phyloP scores from a whole-genome alignment of 2,329 filamentous ascomycete species.

The Penicillium concentricum region DNA sequence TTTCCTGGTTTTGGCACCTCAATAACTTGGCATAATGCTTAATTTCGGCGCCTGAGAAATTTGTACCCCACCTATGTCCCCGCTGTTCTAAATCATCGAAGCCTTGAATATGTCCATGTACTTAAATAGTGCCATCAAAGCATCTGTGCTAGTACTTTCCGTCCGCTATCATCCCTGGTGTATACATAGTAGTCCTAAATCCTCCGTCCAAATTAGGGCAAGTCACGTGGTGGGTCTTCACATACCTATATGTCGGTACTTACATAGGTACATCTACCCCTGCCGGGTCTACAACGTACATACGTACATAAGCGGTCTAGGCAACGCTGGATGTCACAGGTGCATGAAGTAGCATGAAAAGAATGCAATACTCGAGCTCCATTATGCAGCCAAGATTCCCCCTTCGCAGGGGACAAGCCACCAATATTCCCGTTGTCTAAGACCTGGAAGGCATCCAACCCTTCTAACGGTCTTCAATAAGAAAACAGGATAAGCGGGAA shows the following conservation, averaged over 20 bases:
- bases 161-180: not conserved
- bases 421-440: not conserved
- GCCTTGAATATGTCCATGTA: not conserved
- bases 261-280: not conserved
- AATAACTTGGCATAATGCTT: conserved; percentile 3
- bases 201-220: not conserved
- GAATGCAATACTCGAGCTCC: not conserved
- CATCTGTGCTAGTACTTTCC: not conserved
- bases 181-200: not conserved
- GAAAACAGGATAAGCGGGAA: not conserved
- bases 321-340: not conserved
- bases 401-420: not conserved
- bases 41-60: conserved; percentile 4
- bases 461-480: not conserved
- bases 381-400: conserved; percentile 9
- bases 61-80: not conserved
- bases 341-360: not conserved
- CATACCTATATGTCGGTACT: not conserved
- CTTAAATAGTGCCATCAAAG: not conserved
- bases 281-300: not conserved
- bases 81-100: not conserved
- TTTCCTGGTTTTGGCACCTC: not conserved
- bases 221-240: not conserved
- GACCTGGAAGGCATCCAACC: not conserved
- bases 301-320: not conserved